Base-by-base conservation (phyloP, 1,139 yeast genomes). In the Scheffersomyces parashehatae region DNA sequence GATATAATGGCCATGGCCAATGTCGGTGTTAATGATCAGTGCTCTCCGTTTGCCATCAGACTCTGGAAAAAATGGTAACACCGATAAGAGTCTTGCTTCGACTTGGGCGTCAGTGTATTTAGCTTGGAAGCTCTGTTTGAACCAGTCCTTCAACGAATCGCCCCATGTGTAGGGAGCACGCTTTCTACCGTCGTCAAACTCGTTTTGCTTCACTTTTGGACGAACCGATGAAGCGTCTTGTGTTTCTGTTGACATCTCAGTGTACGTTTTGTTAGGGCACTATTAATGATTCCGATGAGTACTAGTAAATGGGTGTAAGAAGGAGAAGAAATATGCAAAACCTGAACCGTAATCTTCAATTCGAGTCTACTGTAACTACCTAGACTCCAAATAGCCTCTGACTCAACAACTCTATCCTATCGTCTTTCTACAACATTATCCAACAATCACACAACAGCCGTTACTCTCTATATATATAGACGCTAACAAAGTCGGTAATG, bases 51-150 rank as follows among this genome's bases (percentile, higher is more conserved):
- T 70, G 6, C 77, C 81, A 53, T 79, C 82, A 0, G 76, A 53
- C 28, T 69, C 63, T 0, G 91, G 88, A 57, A 64, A 82, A 56
- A 84, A 83, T 2, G 88, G 82, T 12, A 85, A 62, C 31, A 66
- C 58, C 7, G 82, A 73, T 37, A 74, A 62, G 14, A 74, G 53
- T n/a, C 59, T 56, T 8, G 49, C 41, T 45, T 73, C 79, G 3
- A 64, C 73, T 10, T 47, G 47, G 24, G 49, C 52, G 52, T 72
- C 75, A 5, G 63, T 44, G 43, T 59, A 62, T 7, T 51, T 44
- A 4, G 53, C 47, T 12, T 50, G 40, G 49, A 60, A 59, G 9
- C 62, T 47, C 14, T 73, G 77, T 36, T 59, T 64, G 37, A 63
- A 49, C 77, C 77, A 74, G 51, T 73, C 78, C 16, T 47, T 50